These are phyloP conservation scores for Vigna reflexopilosa DNA, from an alignment of 306 rosid species.

Conservation along the genomic window DNA sequence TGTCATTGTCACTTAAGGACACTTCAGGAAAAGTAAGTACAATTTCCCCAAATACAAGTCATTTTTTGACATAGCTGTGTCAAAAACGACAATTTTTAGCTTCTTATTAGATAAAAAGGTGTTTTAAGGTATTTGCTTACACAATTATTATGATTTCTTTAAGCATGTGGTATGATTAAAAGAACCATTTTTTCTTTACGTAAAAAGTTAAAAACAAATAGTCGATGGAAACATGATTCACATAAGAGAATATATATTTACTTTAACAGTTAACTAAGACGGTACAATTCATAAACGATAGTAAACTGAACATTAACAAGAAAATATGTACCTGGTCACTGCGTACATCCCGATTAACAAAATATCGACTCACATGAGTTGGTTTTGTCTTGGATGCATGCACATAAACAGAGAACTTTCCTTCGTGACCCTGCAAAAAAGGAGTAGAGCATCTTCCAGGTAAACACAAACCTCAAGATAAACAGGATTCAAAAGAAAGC, in stretches of 20 bases:
- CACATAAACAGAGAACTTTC: constrained; percentile 90
- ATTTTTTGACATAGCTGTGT: not conserved
- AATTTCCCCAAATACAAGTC: not conserved
- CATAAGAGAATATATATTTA: constrained; percentile 2
- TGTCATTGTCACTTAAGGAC: too few species aligned
- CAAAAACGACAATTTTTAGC: not conserved
- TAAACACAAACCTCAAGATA: constrained; percentile 40
- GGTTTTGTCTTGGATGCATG: constrained; percentile 92
- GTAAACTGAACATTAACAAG: constrained; percentile 40
- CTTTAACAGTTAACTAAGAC: not conserved
- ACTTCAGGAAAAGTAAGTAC: too few species aligned
- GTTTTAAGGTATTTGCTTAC: too few species aligned
- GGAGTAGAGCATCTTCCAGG: constrained; percentile 39
- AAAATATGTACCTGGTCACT: constrained; percentile 74
- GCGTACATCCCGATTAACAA: constrained; percentile 76
- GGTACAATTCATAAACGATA: constrained; percentile 3
- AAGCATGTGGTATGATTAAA: not conserved
- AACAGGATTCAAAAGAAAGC: constrained; percentile 26
- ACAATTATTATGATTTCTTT: not conserved
- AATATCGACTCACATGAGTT: constrained; percentile 85
- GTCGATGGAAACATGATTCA: not conserved
- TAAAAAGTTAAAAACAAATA: not conserved
- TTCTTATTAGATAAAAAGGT: not conserved
- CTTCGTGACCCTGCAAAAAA: constrained; percentile 95
- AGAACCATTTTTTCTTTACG: not conserved